These are phyloP conservation scores for Bondarzewia mesenterica DNA, from an alignment of 1,284 basidiomycete species.

Conservation along the genomic window DNA sequence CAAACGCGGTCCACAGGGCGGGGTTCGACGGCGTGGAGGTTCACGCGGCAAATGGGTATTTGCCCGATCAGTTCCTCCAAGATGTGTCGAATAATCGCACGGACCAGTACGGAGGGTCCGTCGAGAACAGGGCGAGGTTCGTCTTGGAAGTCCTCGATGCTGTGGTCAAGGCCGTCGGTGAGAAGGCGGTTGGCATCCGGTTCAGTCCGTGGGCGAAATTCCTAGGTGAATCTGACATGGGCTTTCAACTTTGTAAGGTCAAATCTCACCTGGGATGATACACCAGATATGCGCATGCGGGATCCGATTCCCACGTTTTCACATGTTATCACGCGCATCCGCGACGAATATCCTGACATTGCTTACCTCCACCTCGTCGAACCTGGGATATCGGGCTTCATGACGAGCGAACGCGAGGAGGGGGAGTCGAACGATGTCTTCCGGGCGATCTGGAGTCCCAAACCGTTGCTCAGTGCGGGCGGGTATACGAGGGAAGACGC, in stretches of 20 bases:
- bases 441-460: slow-evolving; percentile 10
- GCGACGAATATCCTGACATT: neutral
- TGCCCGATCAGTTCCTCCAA: slow-evolving; percentile 32
- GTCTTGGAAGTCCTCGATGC: slow-evolving; percentile 32
- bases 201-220: slow-evolving; percentile 31
- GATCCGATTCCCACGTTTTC: neutral
- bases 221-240: neutral
- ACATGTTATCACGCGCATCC: neutral
- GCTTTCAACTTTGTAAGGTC: neutral
- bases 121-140: slow-evolving; percentile 49
- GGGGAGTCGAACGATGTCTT: slow-evolving; percentile 8
- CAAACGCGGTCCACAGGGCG: slow-evolving; percentile 14
- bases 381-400: slow-evolving; percentile 19
- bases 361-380: slow-evolving; percentile 44
- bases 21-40: slow-evolving; percentile 17
- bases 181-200: slow-evolving; percentile 28
- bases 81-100: slow-evolving; percentile 40
- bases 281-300: neutral
- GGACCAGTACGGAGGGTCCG: slow-evolving; percentile 49
- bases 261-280: neutral
- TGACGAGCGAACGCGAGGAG: neutral
- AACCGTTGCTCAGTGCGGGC: slow-evolving; percentile 24
- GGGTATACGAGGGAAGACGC: slow-evolving; percentile 16
- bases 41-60: slow-evolving; percentile 30
- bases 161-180: slow-evolving; percentile 18